phyloP scores from a whole-genome alignment of 106 monocot genomes.

The Phalaenopsis aphrodite region DNA sequence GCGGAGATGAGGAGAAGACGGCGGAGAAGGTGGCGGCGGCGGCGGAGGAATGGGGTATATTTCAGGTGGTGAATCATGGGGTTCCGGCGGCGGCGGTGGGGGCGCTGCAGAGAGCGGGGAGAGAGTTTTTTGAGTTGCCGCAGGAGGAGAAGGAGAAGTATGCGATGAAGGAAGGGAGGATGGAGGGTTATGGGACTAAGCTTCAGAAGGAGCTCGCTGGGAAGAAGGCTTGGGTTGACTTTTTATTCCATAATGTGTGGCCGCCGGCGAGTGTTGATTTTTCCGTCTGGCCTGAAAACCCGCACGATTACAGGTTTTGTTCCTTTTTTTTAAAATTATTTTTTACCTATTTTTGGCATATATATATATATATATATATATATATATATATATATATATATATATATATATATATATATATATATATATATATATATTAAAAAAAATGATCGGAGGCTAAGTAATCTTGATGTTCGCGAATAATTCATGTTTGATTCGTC shows the following conservation, averaged over 20 bases:
- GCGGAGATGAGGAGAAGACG: constrained; percentile 3
- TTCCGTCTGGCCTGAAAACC: constrained; percentile 38
- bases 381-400: neutral
- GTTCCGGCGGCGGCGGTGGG: constrained; percentile 51
- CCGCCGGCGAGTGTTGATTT: constrained; percentile 30
- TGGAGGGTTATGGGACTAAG: constrained; percentile 75
- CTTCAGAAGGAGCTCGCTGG: constrained; percentile 56
- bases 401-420: neutral
- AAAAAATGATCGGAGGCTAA: too few species aligned
- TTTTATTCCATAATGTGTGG: constrained; percentile 57
- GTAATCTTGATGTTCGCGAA: too few species aligned
- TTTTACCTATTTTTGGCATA: too few species aligned
- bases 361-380: neutral
- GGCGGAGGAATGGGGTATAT: constrained; percentile 59
- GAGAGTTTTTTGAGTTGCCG: constrained; percentile 70
- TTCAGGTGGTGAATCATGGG: constrained; percentile 85
- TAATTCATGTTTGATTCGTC: too few species aligned
- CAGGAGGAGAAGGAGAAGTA: constrained; percentile 65
- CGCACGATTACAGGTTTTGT: constrained; percentile 46
- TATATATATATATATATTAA: too few species aligned
- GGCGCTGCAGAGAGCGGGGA: constrained; percentile 63
- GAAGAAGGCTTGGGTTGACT: constrained; percentile 80
- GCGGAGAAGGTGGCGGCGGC: constrained; percentile 26
- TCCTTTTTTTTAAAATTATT: too few species aligned
- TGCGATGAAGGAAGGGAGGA: constrained; percentile 33